Percentiles rank a stretch among this genome's conserved stretches.
phyloP scores from a whole-genome alignment of 192 early-diverging fungal species.

The Thoreauomyces humboldtii region DNA sequence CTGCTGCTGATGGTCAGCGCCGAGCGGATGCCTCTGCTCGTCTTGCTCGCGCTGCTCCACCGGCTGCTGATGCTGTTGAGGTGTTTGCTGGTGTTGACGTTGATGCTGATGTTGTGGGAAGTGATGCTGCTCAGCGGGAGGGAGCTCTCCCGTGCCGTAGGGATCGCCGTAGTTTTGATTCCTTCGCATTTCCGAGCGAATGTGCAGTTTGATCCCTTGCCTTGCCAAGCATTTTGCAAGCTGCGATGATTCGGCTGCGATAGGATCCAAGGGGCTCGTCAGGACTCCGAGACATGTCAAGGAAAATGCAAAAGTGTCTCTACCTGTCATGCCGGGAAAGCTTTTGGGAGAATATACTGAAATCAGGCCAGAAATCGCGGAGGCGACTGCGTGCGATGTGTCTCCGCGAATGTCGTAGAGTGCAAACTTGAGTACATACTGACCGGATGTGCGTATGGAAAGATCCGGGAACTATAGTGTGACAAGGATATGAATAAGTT shows the following conservation, averaged over 20 bases:
- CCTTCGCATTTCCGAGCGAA: conserved; percentile 10
- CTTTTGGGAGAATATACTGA: conserved; percentile 37
- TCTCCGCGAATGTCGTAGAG: conserved; percentile 34
- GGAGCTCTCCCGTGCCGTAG: no score
- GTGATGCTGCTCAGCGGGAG: no score
- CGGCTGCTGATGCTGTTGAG: no score
- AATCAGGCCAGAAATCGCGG: conserved; percentile 25
- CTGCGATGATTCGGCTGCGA: conserved; percentile 40
- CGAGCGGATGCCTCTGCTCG: no score
- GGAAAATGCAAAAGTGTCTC: neutral
- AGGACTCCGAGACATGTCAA: no score
- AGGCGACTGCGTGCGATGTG: conserved; percentile 7
- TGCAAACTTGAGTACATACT: conserved; percentile 37
- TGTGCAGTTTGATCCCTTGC: conserved; percentile 14
- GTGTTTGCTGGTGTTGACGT: no score
- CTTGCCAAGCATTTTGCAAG: conserved; percentile 39
- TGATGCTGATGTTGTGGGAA: no score
- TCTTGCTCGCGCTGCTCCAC: no score
- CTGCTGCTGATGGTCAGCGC: no score
- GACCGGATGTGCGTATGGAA: conserved; percentile 33
- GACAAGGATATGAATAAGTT: neutral
- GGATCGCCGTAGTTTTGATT: no score
- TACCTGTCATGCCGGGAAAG: conserved; percentile 46
- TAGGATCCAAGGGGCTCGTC: no score
- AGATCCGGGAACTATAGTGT: conserved; percentile 29